Base-by-base conservation (phyloP, 1,139 yeast genomes). In the Taphrina pruni region DNA sequence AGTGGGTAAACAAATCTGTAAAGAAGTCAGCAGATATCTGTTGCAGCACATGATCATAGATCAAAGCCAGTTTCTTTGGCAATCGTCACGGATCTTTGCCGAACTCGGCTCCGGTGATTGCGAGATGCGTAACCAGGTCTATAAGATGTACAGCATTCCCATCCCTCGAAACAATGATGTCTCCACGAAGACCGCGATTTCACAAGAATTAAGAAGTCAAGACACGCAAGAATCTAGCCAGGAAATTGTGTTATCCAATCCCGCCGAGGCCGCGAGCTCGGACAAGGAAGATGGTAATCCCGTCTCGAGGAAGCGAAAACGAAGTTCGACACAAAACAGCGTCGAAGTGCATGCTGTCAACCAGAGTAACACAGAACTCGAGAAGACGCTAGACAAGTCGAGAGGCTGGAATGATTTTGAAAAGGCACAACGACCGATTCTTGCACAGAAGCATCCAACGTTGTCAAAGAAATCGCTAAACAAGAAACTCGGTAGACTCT, bases 1-100 rank as follows among this genome's bases (percentile, higher is more conserved):
- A 7, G 58, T 7, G 43, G 58, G 41, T 17, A 20, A 17, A 14
- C 26, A 54, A 35, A 35, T 38, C 8, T n/a, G 43, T 32, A 9
- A 9, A 36, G 26, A 5, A 32, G 26, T 9, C 9, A 11, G 21
- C 58, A 32, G 35, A 9, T 54, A 54, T 38, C 43, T 54, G 17
- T 21, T 54, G 21, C 58, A 54, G 21, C 58, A 54, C 35, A 54
- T 54, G 58, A 20, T 54, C 20, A 54, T 35, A 20, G 58, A 54
- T 20, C 58, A 54, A n/a, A 43, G 20, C 17, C 14, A 12, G n/a
- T 32, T 54, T 14, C 17, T 54, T 1, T 54, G 58, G 58, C 32
- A 11, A 17, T 20, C 58, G 35, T 54, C 58, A 17, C 58, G 45
- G 6, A 38, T 54, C 2, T 54, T 54, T 36, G 11, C 43, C 26